These are phyloP conservation scores for Luffa acutangula DNA, from an alignment of 306 rosid genomes.

Conservation along the genomic window DNA sequence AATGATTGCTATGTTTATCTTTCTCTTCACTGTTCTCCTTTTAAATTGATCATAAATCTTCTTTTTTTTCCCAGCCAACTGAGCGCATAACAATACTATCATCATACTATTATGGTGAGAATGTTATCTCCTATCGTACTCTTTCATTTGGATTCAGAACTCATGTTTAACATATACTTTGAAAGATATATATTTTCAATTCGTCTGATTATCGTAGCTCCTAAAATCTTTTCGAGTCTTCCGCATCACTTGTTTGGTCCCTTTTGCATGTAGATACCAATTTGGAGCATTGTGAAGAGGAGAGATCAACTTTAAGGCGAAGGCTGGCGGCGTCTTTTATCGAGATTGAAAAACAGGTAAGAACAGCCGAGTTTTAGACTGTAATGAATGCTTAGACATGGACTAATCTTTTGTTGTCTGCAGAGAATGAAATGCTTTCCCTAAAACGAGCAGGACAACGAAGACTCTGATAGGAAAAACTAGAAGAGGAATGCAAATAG, in stretches of 20 bases:
- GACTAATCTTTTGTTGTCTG: constrained; percentile 15
- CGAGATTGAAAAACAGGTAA: constrained; percentile 80
- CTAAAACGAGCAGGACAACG: constrained; percentile 14
- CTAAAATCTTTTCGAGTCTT: not conserved
- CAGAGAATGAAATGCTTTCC: constrained; percentile 99
- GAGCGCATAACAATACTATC: constrained; percentile 82
- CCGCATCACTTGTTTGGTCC: not conserved
- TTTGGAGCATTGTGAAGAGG: constrained; percentile 59
- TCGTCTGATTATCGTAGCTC: not conserved
- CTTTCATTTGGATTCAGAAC: not conserved
- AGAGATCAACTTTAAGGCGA: constrained; percentile 53
- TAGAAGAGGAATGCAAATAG: not conserved
- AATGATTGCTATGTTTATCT: not conserved
- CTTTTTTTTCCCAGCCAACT: constrained; percentile 50
- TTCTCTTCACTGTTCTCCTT: not conserved
- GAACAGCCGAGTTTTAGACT: not conserved
- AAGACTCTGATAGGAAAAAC: not conserved
- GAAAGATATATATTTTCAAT: not conserved
- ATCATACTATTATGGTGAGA: constrained; percentile 83
- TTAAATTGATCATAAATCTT: not conserved
- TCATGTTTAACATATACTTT: not conserved
- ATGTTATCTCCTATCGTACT: not conserved
- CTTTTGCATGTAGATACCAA: constrained; percentile 42
- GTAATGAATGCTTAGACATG: not conserved
- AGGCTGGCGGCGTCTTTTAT: constrained; percentile 60